These are phyloP conservation scores for Digitaria exilis DNA, from an alignment of 202 grass and related monocot species.

Conservation along the genomic window DNA sequence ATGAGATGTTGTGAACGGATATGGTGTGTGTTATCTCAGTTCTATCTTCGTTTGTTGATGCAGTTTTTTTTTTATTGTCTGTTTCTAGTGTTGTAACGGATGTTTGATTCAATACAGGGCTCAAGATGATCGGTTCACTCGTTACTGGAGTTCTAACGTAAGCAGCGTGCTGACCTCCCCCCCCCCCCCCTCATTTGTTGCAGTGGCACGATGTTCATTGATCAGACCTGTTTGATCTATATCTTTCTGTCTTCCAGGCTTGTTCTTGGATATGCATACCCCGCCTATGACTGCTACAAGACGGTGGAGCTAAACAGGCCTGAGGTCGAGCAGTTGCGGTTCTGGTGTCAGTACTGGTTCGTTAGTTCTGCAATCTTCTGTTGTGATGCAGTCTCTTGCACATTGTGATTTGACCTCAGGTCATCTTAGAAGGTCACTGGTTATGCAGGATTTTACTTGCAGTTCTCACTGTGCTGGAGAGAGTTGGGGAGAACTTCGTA, in stretches of 20 bases:
- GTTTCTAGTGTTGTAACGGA: not conserved
- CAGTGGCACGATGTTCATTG: not conserved
- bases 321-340: constrained; percentile 78
- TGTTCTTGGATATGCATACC: constrained; percentile 83
- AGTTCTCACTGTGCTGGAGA: constrained; percentile 75
- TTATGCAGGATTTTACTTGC: constrained; percentile 87
- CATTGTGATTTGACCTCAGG: not conserved
- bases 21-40: not conserved
- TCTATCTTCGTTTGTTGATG: not conserved
- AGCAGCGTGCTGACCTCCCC: not conserved
- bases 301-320: constrained; percentile 84
- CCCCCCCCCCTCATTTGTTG: not conserved
- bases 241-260: constrained; percentile 47
- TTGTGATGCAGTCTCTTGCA: not conserved
- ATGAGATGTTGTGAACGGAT: not conserved
- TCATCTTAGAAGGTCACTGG: not conserved
- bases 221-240: not conserved
- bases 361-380: constrained; percentile 10
- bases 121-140: constrained; percentile 67
- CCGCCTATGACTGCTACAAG: constrained; percentile 98
- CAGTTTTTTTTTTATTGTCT: not conserved
- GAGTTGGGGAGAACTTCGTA: constrained; percentile 78
- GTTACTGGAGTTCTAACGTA: constrained; percentile 68
- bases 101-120: constrained; percentile 24
- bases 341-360: constrained; percentile 99